Conservation (phyloP, 2,329 filamentous ascomycete genomes). For the Pestalotiopsis sp. region DNA sequence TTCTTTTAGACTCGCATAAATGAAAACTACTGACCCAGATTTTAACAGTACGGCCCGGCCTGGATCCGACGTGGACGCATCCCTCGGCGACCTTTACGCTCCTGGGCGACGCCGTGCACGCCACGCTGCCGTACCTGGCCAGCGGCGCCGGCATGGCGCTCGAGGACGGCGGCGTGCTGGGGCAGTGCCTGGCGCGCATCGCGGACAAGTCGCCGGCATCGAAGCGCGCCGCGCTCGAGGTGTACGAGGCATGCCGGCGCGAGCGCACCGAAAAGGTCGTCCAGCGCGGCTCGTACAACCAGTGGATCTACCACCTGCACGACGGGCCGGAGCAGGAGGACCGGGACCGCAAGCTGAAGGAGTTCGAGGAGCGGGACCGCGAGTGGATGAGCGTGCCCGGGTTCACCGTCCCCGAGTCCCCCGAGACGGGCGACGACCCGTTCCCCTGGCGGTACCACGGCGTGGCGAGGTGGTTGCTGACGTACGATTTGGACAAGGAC, state of each 20-base stretch:
- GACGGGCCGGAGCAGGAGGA: conserved; percentile 60
- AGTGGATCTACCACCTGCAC: conserved; percentile 63
- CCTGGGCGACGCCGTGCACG: conserved; percentile 66
- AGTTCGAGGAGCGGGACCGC: conserved; percentile 33
- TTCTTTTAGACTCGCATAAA: neutral
- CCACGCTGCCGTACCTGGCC: conserved; percentile 65
- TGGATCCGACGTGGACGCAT: conserved; percentile 56
- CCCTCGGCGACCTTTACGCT: conserved; percentile 58
- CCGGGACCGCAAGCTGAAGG: conserved; percentile 44
- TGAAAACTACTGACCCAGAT: neutral
- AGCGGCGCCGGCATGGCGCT: conserved; percentile 60
- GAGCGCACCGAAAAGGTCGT: conserved; percentile 63
- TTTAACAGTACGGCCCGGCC: conserved; percentile 22
- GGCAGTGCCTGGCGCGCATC: conserved; percentile 53
- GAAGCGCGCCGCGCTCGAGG: conserved; percentile 36
- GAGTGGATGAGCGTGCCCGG: conserved; percentile 29
- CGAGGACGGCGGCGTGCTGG: conserved; percentile 61
- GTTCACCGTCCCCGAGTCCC: conserved; percentile 22
- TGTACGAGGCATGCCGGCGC: conserved; percentile 62
- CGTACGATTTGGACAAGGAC: conserved; percentile 41
- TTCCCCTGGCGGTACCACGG: conserved; percentile 43
- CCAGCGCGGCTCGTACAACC: conserved; percentile 60
- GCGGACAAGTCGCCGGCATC: conserved; percentile 38
- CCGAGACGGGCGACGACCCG: conserved; percentile 41
- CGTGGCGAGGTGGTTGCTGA: conserved; percentile 41